Conservation (phyloP, 1,139 yeast genomes). For the Pichia sp. region DNA sequence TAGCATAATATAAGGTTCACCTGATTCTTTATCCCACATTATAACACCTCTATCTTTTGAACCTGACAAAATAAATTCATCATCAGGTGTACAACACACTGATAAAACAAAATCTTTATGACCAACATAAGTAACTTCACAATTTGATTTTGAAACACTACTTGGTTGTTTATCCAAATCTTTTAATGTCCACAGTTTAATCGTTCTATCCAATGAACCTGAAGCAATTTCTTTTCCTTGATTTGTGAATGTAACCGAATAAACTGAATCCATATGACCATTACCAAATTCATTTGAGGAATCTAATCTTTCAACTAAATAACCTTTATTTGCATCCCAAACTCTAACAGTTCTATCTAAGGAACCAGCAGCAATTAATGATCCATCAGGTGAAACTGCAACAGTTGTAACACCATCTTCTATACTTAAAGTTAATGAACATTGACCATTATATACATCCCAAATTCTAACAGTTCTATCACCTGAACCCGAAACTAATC, state of each 20-base stretch:
- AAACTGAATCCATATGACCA: slow-evolving; percentile 95
- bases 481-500: slow-evolving; percentile 93
- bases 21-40: slow-evolving; percentile 91
- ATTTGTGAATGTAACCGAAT: slow-evolving; percentile 89
- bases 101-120: slow-evolving; percentile 94
- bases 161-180: slow-evolving; percentile 41
- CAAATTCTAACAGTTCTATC: slow-evolving; percentile 95
- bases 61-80: slow-evolving; percentile 86
- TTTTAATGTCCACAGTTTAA: slow-evolving; percentile 87
- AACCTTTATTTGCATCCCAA: slow-evolving; percentile 95
- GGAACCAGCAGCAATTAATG: slow-evolving; percentile 92
- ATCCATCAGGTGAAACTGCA: slow-evolving; percentile 94
- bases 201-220: slow-evolving; percentile 93
- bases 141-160: slow-evolving; percentile 46
- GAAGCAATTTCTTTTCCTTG: slow-evolving; percentile 90
- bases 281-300: slow-evolving; percentile 82
- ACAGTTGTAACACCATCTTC: slow-evolving; percentile 99
- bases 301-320: slow-evolving; percentile 86
- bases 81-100: slow-evolving; percentile 92
- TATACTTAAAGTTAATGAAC: slow-evolving; percentile 80
- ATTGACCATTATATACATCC: slow-evolving; percentile 90
- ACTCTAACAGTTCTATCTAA: slow-evolving; percentile 93
- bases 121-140: slow-evolving; percentile 91
- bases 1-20: slow-evolving; percentile 89
- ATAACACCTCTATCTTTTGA: slow-evolving; percentile 96